Evolutionary conservation across 371 early-diverging fungal species (phyloP).

Genomic region (Mucor saturninus): DNA sequence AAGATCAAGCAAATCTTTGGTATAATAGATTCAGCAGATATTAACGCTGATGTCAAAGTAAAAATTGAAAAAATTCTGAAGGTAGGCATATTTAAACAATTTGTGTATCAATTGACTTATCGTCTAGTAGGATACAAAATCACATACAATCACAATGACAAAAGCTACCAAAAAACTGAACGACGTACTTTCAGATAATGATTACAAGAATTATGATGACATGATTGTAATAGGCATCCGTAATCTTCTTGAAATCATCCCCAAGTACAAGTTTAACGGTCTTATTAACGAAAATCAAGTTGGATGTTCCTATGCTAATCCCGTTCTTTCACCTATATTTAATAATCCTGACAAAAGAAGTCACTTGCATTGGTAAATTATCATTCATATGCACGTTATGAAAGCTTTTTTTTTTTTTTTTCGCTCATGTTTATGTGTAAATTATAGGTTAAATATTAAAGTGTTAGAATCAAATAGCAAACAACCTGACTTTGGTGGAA

Average conservation of each 20-base stretch:
- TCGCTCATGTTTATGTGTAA: background rate
- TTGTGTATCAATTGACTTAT: background rate
- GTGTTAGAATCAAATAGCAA: background rate
- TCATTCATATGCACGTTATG: too few relatives aligned
- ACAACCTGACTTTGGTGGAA: slow-evolving; percentile 4
- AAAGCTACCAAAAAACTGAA: background rate
- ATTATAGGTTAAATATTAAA: slow-evolving; percentile 1
- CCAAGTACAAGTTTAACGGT: slow-evolving; percentile 3
- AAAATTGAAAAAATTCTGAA: background rate
- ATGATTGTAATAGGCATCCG: background rate
- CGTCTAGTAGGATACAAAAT: background rate
- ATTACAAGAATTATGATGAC: background rate
- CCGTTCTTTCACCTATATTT: background rate
- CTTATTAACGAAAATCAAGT: background rate
- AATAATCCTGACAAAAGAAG: background rate
- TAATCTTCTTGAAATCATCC: background rate
- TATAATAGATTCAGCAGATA: background rate
- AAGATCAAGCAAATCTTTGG: background rate
- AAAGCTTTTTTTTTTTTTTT: too few relatives aligned
- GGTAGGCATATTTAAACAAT: background rate
- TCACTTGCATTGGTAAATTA: slow-evolving; percentile 1
- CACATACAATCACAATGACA: background rate
- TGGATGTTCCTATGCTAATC: background rate
- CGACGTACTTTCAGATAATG: background rate
- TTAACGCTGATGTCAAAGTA: background rate